phyloP scores from a whole-genome alignment of 768 basidiomycete genomes.

The Phylloporus scabripes region DNA sequence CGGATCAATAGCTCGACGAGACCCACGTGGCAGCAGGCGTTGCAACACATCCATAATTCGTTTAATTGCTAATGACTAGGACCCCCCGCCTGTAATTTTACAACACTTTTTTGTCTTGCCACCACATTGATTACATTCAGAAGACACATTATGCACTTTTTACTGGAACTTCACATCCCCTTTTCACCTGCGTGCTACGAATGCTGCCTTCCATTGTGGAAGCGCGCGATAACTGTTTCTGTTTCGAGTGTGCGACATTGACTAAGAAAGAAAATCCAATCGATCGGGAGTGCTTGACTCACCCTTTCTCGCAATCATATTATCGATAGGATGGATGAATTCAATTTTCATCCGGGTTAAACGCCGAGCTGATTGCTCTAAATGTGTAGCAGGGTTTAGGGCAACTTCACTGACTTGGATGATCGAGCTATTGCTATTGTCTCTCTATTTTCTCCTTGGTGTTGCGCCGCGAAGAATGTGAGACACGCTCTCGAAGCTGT shows the following conservation, averaged over 20 bases:
- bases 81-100: not conserved
- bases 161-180: not conserved
- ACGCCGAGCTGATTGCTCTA: not conserved
- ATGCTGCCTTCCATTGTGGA: not conserved
- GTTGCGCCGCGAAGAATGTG: not conserved
- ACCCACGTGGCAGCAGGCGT: not conserved
- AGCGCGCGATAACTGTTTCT: not conserved
- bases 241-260: not conserved
- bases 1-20: not conserved
- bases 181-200: not conserved
- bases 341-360: no score
- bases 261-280: not conserved
- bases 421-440: slow-evolving; percentile 10
- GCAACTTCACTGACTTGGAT: not conserved
- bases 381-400: not conserved
- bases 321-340: no score
- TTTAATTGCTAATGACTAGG: slow-evolving; percentile 5
- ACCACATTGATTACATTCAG: not conserved
- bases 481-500: not conserved
- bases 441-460: slow-evolving; percentile 6
- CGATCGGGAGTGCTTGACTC: no score
- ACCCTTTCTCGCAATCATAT: no score
- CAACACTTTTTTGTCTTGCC: not conserved
- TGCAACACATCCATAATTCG: not conserved
- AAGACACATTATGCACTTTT: not conserved